Evolutionary conservation across 495 filamentous ascomycete genomes (phyloP), one percentile per base, ranked within the genome.

Genomic region (Corynascus novoguineensis): DNA sequence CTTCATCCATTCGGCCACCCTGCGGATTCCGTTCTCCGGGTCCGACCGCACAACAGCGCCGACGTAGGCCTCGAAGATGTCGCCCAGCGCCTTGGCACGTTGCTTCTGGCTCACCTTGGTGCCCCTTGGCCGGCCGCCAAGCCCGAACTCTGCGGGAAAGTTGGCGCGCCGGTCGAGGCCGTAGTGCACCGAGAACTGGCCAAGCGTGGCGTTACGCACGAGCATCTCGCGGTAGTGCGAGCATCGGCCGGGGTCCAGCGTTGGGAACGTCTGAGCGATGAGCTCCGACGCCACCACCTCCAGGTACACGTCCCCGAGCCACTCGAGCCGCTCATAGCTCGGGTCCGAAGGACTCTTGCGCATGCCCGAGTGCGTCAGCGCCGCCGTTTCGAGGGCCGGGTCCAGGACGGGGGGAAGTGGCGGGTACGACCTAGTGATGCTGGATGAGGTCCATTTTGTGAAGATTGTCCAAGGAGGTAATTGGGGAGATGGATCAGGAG

Each of bases 11-110:
- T 76, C 60, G 51, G 85, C 77, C 8, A 75, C 85, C 15, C 73
- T 74, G 49, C 64, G 57, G 48, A 86, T 78, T 7, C 90, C 90
- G 40, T 80, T 62, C 11, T 64, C 68, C 0, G 81, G 71, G 63
- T 87, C 77, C 12, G 83, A 83, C 9, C 90, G 69, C 42, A 95
- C 78, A 24, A 89, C 67, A 12, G 87, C 90, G 19, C 88, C 91
- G 10, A 91, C 81, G 67, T 92, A 95, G 2, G 91, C 86, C 69
- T 96, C 91, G 64, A 96, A 92, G 9, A 96, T 79, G 68, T 96
- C 91, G 9, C 83, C 91, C 46, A 84, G 72, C 17, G 85, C 81
- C 67, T 96, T 96, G 25, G 61, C 72, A 28, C 74, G 78, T 59
- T 78, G 76, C 57, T 78, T 78, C 45, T 82, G 77, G 29, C 64